Evolutionary conservation across 2,329 filamentous ascomycete species (phyloP).

Genomic region (Colletotrichum australisinense): DNA sequence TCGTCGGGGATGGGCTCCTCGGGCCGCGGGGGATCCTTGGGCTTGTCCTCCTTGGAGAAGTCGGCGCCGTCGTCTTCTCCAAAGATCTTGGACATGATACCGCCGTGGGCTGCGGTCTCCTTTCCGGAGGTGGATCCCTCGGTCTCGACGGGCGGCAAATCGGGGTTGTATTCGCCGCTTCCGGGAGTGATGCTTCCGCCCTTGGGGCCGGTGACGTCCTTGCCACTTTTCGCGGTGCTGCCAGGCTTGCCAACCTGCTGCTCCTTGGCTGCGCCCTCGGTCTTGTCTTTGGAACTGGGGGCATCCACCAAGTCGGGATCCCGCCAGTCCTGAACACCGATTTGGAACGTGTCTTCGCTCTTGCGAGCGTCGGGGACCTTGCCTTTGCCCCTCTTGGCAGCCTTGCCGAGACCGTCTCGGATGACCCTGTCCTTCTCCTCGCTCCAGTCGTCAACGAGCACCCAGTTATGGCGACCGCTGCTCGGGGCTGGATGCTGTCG

Average conservation of each 20-base stretch:
- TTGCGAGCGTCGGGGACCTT: conserved; percentile 37
- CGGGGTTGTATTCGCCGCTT: conserved; percentile 73
- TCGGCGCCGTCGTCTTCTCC: conserved; percentile 54
- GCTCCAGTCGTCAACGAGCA: conserved; percentile 74
- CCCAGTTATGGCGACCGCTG: conserved; percentile 81
- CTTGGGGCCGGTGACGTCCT: conserved; percentile 54
- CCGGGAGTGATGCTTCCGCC: conserved; percentile 78
- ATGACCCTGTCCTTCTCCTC: conserved; percentile 61
- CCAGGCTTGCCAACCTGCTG: conserved; percentile 35
- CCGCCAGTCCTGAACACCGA: conserved; percentile 89
- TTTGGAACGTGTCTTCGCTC: conserved; percentile 74
- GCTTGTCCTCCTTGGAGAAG: conserved; percentile 39
- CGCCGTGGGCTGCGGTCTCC: conserved; percentile 37
- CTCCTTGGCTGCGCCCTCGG: neutral
- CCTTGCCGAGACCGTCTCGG: conserved; percentile 54
- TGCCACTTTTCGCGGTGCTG: conserved; percentile 35
- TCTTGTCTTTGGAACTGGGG: conserved; percentile 54
- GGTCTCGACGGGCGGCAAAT: conserved; percentile 43
- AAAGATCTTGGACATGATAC: conserved; percentile 63
- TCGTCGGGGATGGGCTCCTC: conserved; percentile 37
- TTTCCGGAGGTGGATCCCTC: conserved; percentile 41
- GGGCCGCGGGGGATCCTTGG: conserved; percentile 36
- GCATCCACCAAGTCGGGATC: conserved; percentile 62
- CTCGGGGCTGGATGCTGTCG: conserved; percentile 73
- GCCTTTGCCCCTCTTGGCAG: conserved; percentile 44